Evolutionary conservation across 2,329 filamentous ascomycete genomes (phyloP).

Genomic region (Uncinocarpus reesii): DNA sequence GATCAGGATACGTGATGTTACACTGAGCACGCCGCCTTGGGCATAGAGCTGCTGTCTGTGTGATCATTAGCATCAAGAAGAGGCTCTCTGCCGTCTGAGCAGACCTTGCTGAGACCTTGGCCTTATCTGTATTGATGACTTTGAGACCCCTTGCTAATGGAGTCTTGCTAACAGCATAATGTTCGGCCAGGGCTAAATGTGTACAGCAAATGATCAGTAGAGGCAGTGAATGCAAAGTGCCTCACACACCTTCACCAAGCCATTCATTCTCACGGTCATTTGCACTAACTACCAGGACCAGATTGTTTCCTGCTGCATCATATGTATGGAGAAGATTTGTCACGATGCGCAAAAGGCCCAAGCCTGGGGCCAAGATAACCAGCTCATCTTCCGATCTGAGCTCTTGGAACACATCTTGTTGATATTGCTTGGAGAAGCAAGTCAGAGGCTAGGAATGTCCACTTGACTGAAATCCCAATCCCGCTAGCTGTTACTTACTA

Average conservation of each 20-base stretch:
- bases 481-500: slow-evolving; percentile 38
- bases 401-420: slow-evolving; percentile 89
- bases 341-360: slow-evolving; percentile 81
- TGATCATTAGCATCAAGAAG: slow-evolving; percentile 19
- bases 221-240: neutral
- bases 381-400: slow-evolving; percentile 86
- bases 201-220: neutral
- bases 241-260: slow-evolving; percentile 65
- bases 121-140: slow-evolving; percentile 88
- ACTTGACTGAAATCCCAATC: neutral
- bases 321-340: slow-evolving; percentile 96
- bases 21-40: slow-evolving; percentile 82
- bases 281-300: slow-evolving; percentile 79
- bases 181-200: slow-evolving; percentile 65
- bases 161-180: slow-evolving; percentile 79
- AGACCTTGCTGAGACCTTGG: slow-evolving; percentile 63
- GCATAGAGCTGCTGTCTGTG: slow-evolving; percentile 78
- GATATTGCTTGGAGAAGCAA: slow-evolving; percentile 53
- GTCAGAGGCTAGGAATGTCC: slow-evolving; percentile 19
- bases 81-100: neutral
- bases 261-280: slow-evolving; percentile 90
- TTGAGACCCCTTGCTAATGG: slow-evolving; percentile 74
- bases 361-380: slow-evolving; percentile 78
- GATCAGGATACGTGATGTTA: slow-evolving; percentile 89
- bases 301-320: slow-evolving; percentile 87